Percentiles rank a stretch among this genome's conserved stretches.
Evolutionary conservation across 139 green algal species (phyloP).

Genomic region (Ettlia oleoabundans): DNA sequence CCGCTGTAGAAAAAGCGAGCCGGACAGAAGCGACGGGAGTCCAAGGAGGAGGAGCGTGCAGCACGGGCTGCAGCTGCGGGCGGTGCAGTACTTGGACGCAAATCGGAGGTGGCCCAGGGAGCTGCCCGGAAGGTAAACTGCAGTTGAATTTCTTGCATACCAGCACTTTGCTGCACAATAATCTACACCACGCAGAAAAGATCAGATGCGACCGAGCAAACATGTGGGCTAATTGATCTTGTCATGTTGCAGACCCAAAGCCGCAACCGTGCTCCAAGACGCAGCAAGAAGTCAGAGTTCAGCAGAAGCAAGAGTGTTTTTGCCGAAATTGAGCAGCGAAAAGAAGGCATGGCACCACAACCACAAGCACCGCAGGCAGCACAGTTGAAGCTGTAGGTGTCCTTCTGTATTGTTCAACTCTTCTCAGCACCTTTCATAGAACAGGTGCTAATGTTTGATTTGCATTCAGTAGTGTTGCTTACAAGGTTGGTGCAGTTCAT

Average conservation of each 20-base stretch:
- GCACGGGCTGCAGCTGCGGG: conserved; percentile 31
- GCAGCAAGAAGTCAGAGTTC: conserved; percentile 48
- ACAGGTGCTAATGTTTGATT: no score
- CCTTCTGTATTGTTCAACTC: no score
- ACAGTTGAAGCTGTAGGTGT: conserved; percentile 28
- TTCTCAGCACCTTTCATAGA: no score
- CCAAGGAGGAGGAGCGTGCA: conserved; percentile 43
- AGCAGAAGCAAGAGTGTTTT: conserved; percentile 68
- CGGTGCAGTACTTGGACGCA: conserved; percentile 53
- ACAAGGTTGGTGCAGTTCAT: no score
- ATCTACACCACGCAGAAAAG: no score
- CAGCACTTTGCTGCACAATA: no score
- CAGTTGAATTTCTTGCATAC: no score
- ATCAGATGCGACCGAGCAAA: no score
- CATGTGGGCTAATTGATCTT: no score
- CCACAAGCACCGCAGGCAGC: not conserved
- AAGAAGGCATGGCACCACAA: not conserved
- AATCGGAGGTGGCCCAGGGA: conserved; percentile 44
- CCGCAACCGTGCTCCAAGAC: not conserved
- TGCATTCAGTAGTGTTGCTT: no score
- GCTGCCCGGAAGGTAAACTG: conserved; percentile 20
- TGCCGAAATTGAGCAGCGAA: conserved; percentile 64
- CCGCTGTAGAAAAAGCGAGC: conserved; percentile 67
- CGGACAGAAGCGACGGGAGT: conserved; percentile 55
- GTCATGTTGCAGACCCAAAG: not conserved